These are phyloP conservation scores for Solanum lycopersicoides DNA, from an alignment of 257 asterid genomes.

Conservation along the genomic window DNA sequence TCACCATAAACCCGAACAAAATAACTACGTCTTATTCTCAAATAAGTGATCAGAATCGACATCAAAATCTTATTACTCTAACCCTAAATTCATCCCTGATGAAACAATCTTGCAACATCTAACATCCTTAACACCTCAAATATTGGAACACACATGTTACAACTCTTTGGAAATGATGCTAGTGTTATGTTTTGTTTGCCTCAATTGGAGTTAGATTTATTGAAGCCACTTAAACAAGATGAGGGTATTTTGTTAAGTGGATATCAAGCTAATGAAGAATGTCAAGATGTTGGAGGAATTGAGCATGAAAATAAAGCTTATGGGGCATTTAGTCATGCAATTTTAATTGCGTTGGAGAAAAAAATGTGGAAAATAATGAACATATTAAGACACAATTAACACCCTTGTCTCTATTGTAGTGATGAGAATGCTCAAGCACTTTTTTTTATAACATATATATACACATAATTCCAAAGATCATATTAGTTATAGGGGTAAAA, in stretches of 20 bases:
- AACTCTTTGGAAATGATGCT: slow-evolving; percentile 49
- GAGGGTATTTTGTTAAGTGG: slow-evolving; percentile 80
- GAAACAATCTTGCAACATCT: slow-evolving; percentile 36
- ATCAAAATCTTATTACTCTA: neutral
- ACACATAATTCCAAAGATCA: too few relatives aligned
- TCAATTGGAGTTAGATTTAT: slow-evolving; percentile 6
- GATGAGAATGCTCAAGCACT: slow-evolving; percentile 43
- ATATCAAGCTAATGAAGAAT: slow-evolving; percentile 59
- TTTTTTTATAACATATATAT: too few relatives aligned
- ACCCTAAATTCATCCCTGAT: slow-evolving; percentile 39
- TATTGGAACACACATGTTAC: slow-evolving; percentile 46
- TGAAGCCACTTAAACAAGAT: slow-evolving; percentile 41
- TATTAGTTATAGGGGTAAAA: too few relatives aligned
- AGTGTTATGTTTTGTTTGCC: slow-evolving; percentile 47
- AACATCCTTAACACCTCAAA: slow-evolving; percentile 39
- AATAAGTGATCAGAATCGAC: neutral
- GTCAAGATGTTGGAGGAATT: slow-evolving; percentile 41
- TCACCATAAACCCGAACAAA: neutral
- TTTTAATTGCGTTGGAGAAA: slow-evolving; percentile 48
- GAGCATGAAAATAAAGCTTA: slow-evolving; percentile 33
- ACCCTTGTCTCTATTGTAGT: slow-evolving; percentile 75
- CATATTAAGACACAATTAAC: slow-evolving; percentile 45
- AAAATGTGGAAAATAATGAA: slow-evolving; percentile 26
- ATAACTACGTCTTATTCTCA: neutral
- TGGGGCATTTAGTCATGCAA: slow-evolving; percentile 69